Evolutionary conservation across 305 asterid species (phyloP).

Genomic region (Solanum hybrid): DNA sequence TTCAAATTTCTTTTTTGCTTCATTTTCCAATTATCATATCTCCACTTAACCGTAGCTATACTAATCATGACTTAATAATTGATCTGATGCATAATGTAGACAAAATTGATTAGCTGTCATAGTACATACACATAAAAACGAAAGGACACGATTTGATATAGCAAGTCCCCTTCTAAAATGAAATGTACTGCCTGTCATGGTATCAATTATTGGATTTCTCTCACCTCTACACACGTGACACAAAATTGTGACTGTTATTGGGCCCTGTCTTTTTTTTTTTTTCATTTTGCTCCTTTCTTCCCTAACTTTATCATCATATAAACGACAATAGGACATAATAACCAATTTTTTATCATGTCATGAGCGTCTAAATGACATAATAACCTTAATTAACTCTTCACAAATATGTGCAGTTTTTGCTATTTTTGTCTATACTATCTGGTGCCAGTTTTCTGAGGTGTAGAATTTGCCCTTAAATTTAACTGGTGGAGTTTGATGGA

Average conservation of each 20-base stretch:
- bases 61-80: neutral
- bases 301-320: no score
- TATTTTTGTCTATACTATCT: no score
- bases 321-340: no score
- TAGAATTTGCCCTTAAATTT: neutral
- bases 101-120: neutral
- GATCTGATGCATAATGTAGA: neutral
- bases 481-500: neutral
- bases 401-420: neutral
- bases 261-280: neutral
- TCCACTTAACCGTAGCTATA: no score
- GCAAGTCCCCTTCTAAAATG: neutral
- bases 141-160: neutral
- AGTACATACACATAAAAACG: neutral
- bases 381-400: neutral
- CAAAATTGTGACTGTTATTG: neutral
- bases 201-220: neutral
- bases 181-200: neutral
- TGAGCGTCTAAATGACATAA: neutral
- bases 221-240: neutral
- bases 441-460: neutral
- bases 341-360: no score
- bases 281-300: no score
- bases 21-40: no score
- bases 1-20: no score